Conservation (phyloP, 306 rosid genomes). For the Vigna hirtella region DNA sequence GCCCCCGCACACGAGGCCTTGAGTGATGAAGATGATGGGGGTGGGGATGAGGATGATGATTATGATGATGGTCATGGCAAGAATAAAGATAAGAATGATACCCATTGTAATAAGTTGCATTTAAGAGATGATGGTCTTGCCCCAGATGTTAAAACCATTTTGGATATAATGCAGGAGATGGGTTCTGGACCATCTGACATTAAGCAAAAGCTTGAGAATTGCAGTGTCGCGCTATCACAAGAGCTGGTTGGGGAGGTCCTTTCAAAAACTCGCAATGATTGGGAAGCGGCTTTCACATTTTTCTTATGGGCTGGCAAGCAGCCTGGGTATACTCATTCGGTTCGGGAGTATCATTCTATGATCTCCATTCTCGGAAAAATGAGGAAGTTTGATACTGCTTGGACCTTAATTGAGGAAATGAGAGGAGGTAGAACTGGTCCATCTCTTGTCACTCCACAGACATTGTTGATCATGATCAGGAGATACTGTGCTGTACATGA, state of each 20-base stretch:
- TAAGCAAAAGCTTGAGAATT: constrained; percentile 64
- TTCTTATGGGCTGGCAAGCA: constrained; percentile 89
- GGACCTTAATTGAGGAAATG: constrained; percentile 86
- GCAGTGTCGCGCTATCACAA: constrained; percentile 55
- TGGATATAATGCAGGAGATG: constrained; percentile 58
- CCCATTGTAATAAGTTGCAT: constrained; percentile 34
- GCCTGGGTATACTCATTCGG: constrained; percentile 63
- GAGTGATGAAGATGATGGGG: constrained; percentile 25
- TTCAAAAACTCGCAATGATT: constrained; percentile 72
- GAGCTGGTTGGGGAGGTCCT: constrained; percentile 76
- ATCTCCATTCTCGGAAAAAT: constrained; percentile 82
- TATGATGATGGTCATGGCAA: background rate
- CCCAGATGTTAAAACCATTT: constrained; percentile 56
- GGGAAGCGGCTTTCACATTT: constrained; percentile 90
- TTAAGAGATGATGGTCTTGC: constrained; percentile 50
- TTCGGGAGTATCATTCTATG: constrained; percentile 83
- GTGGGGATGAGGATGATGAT: background rate
- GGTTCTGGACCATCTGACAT: constrained; percentile 47
- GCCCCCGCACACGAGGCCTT: constrained; percentile 27
- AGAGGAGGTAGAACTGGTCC: constrained; percentile 50
- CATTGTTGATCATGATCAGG: constrained; percentile 85
- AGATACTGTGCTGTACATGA: constrained; percentile 77
- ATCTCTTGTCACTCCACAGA: constrained; percentile 72
- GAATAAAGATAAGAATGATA: constrained; percentile 40
- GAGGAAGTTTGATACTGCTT: constrained; percentile 91